phyloP scores from a whole-genome alignment of 495 filamentous ascomycete species.

The Penicillium goetzii region DNA sequence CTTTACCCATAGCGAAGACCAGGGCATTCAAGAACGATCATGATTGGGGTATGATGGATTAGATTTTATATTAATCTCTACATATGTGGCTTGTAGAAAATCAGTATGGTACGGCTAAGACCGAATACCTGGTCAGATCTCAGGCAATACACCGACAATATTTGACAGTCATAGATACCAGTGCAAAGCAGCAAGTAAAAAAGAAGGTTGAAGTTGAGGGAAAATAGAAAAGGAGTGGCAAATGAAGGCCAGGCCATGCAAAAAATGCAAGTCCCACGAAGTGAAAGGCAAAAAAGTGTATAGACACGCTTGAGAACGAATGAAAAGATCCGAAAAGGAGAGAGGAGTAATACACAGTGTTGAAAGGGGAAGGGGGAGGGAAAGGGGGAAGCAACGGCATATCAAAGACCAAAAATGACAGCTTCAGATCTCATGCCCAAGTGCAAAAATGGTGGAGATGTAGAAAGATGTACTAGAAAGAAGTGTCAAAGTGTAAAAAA shows the following conservation, averaged over 20 bases:
- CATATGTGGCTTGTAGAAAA: conserved; percentile 13
- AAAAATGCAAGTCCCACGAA: conserved; percentile 2
- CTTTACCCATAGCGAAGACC: not conserved
- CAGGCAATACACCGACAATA: conserved; percentile 1
- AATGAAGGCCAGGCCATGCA: conserved; percentile 9
- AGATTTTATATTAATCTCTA: conserved; percentile 25
- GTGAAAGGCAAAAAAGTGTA: conserved; percentile 9
- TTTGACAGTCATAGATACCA: conserved; percentile 2
- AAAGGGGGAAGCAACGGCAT: conserved; percentile 1
- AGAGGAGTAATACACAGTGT: conserved; percentile 27
- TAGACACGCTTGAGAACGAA: conserved; percentile 16
- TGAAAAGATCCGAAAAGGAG: conserved; percentile 18
- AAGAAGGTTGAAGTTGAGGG: not conserved
- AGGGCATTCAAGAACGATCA: not conserved
- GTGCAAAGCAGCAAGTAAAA: conserved; percentile 5
- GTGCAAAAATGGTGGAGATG: conserved; percentile 3
- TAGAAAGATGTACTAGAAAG: conserved; percentile 28
- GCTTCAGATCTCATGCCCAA: conserved; percentile 14
- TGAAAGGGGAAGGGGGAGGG: conserved; percentile 19
- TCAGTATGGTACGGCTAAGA: conserved; percentile 16
- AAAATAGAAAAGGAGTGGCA: conserved; percentile 10
- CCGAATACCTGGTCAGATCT: not conserved
- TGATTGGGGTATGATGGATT: conserved; percentile 17
- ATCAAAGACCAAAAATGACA: conserved; percentile 3
- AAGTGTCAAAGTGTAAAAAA: conserved; percentile 15